A percentile compares a stretch with the other conserved stretches of the same genome.
Evolutionary conservation across 352 stramenopile species (phyloP).

Genomic region (Pythium biforme): DNA sequence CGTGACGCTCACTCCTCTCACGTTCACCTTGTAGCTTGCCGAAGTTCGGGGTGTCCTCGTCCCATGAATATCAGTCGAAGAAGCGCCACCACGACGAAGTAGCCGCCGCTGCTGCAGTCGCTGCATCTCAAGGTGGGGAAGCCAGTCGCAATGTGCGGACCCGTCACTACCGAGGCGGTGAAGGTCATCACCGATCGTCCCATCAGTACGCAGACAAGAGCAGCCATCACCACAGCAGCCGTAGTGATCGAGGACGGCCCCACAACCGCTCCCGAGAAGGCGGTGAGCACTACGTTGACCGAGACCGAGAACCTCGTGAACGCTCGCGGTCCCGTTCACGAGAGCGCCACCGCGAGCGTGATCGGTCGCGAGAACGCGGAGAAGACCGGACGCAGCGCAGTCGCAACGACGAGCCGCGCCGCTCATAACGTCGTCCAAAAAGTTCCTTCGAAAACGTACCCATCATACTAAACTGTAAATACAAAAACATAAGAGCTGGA

Average conservation of each 20-base stretch:
- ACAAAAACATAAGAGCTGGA: not conserved
- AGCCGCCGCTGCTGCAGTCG: constrained; percentile 34
- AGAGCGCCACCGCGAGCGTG: constrained; percentile 31
- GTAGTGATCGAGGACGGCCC: constrained; percentile 9
- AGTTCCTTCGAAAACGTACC: not conserved
- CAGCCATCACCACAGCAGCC: constrained; percentile 5
- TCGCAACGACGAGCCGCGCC: constrained; percentile 1
- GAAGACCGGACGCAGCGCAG: constrained; percentile 12
- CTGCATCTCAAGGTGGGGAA: constrained; percentile 2
- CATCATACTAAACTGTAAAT: constrained; percentile 11
- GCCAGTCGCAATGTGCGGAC: constrained; percentile 11
- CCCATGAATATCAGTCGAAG: constrained; percentile 85
- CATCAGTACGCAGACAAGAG: constrained; percentile 14
- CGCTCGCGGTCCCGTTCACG: constrained; percentile 29
- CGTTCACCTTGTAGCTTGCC: constrained; percentile 46
- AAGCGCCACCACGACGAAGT: constrained; percentile 82
- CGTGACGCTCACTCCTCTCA: not conserved
- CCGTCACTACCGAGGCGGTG: constrained; percentile 13
- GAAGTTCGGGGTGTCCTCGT: constrained; percentile 84
- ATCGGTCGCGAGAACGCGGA: constrained; percentile 16
- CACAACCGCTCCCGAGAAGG: constrained; percentile 24
- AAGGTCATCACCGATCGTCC: constrained; percentile 18
- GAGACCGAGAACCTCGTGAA: constrained; percentile 32
- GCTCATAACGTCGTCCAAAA: not conserved
- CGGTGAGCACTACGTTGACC: constrained; percentile 34